phyloP scores from a whole-genome alignment of 306 rosid species.

The Vicia faba region DNA sequence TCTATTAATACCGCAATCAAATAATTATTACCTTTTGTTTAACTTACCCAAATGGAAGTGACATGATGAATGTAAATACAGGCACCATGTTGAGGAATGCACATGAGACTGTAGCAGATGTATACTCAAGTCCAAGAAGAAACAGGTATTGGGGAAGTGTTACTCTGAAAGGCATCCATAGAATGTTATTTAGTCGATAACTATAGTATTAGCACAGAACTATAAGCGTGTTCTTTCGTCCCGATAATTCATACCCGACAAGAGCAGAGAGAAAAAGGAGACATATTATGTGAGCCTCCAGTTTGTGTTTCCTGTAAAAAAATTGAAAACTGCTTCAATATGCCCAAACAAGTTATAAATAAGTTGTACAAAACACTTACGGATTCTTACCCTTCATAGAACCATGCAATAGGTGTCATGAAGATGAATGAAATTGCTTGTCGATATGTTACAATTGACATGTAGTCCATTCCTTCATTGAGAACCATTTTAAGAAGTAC shows the following conservation, averaged over 20 bases:
- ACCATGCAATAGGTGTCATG: slow-evolving; percentile 69
- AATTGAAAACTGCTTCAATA: background rate
- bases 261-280: slow-evolving; percentile 76
- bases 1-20: slow-evolving; percentile 12
- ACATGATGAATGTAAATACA: slow-evolving; percentile 71
- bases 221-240: background rate
- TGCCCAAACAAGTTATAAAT: background rate
- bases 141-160: slow-evolving; percentile 65
- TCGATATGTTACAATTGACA: slow-evolving; percentile 61
- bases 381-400: slow-evolving; percentile 60
- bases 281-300: slow-evolving; percentile 42
- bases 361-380: background rate
- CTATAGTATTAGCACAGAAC: background rate
- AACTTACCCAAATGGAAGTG: slow-evolving; percentile 78
- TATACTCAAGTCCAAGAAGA: slow-evolving; percentile 76
- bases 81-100: slow-evolving; percentile 92
- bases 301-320: slow-evolving; percentile 62
- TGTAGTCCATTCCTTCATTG: slow-evolving; percentile 58
- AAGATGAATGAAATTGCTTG: slow-evolving; percentile 63
- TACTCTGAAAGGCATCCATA: slow-evolving; percentile 52
- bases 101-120: slow-evolving; percentile 79
- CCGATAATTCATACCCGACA: slow-evolving; percentile 61
- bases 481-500: slow-evolving; percentile 70
- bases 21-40: background rate
- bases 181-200: slow-evolving; percentile 1